Percentiles rank a stretch among this genome's conserved stretches.
Evolutionary conservation across 768 basidiomycete genomes (phyloP).

Genomic region (Lentinula aciculospora): DNA sequence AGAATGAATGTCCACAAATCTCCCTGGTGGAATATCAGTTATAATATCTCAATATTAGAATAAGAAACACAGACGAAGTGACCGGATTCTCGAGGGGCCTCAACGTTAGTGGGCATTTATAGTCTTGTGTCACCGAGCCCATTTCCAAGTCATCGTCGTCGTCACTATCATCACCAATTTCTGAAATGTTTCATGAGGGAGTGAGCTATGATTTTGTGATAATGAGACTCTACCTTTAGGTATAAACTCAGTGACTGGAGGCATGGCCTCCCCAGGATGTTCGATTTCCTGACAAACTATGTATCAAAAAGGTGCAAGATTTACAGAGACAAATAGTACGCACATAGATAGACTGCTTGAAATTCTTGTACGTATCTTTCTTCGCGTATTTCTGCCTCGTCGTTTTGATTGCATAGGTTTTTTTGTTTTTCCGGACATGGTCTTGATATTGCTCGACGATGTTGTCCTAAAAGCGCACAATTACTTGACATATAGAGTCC

Average conservation of each 20-base stretch:
- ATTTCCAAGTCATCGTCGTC: conserved; percentile 87
- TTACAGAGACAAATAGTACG: conserved; percentile 17
- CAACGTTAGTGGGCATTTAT: conserved; percentile 80
- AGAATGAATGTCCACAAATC: conserved; percentile 81
- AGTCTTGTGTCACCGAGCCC: conserved; percentile 79
- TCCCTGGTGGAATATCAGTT: conserved; percentile 30
- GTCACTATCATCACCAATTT: conserved; percentile 76
- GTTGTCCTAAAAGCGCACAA: conserved; percentile 36
- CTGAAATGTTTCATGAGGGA: conserved; percentile 29
- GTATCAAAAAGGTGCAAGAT: not conserved
- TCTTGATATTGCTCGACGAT: conserved; percentile 44
- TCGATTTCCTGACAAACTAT: conserved; percentile 54
- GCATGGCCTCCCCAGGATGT: conserved; percentile 63
- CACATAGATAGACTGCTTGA: conserved; percentile 67
- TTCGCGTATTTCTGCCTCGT: conserved; percentile 77
- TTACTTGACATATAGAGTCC: not conserved
- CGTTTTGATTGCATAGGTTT: conserved; percentile 54
- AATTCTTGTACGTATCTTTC: conserved; percentile 49
- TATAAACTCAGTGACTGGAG: conserved; percentile 71
- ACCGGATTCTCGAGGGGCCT: conserved; percentile 63
- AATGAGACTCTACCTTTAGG: conserved; percentile 44
- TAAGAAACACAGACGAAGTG: conserved; percentile 60
- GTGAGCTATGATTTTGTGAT: no score
- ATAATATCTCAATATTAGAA: not conserved
- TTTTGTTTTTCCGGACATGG: conserved; percentile 33